Evolutionary conservation across 306 rosid species (phyloP).

Genomic region (Rosa lucieae): DNA sequence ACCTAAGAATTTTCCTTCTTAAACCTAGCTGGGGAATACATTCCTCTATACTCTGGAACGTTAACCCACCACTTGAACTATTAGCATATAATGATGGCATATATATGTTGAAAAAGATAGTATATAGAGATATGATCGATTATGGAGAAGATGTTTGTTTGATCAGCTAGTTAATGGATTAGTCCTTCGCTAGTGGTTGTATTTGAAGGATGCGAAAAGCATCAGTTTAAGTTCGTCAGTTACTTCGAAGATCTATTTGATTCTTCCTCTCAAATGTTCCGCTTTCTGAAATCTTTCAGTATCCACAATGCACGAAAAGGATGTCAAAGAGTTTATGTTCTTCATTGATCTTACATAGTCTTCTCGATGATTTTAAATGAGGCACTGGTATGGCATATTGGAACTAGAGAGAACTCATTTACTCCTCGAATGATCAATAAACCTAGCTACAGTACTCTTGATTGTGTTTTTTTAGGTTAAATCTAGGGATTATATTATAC

Average conservation of each 20-base stretch:
- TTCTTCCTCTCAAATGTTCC: not conserved
- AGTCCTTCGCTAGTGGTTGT: not conserved
- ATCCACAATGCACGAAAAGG: not conserved
- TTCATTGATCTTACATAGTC: not conserved
- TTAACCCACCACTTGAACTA: not conserved
- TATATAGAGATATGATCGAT: too few relatives aligned
- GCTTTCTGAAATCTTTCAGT: not conserved
- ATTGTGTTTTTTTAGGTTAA: too few relatives aligned
- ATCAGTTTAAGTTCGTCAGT: not conserved
- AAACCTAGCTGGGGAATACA: not conserved
- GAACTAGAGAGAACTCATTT: not conserved
- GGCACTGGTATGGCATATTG: not conserved
- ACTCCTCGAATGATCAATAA: too few relatives aligned
- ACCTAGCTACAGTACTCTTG: too few relatives aligned
- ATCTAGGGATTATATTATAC: not conserved
- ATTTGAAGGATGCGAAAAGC: not conserved
- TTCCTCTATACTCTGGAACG: not conserved
- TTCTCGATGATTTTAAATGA: too few relatives aligned
- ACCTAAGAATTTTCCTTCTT: too few relatives aligned
- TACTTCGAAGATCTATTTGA: not conserved
- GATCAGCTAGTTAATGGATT: not conserved
- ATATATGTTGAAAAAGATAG: not conserved
- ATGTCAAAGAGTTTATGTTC: not conserved
- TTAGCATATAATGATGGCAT: not conserved
- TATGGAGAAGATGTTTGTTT: not conserved